Base-by-base conservation (phyloP, 2,329 filamentous ascomycete genomes). In the Paracoccidioides brasiliensis region DNA sequence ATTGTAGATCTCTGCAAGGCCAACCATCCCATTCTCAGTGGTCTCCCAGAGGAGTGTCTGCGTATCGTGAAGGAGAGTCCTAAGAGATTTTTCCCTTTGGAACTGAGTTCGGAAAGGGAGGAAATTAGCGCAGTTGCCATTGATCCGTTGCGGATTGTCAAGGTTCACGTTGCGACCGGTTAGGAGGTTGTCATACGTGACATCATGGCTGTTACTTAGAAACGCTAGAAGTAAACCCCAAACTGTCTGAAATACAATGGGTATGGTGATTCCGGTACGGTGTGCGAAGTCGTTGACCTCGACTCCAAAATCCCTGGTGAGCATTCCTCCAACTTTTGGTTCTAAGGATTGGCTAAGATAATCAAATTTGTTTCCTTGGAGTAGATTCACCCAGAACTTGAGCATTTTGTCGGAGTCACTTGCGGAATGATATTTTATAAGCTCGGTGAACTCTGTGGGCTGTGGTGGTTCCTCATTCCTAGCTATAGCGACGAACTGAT, bases 41-140 rank as follows among this genome's bases (percentile, higher is more conserved):
- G 58, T 58, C 12, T 60, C 48, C 67, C 67, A 69, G 61, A 69
- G 67, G 2, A 55, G 44, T 12, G 55, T 54, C 54, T 66, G 63
- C 5, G 64, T 66, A 12, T 57, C 54, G 4, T 58, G 52, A 2
- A 68, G 59, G 52, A 64, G 60, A 3, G 55, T 54, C 0, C 43
- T 30, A 5, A 66, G 37, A 1, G 52, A 45, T 12, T 45, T 53
- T 7, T 57, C 41, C 6, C 33, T 30, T 10, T 56, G 52, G 33
- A 67, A 52, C 3, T 35, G 32, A 2, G 59, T 58, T n/a, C 66
- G 64, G 51, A 70, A 58, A 1, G 69, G 69, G 8, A 72, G 60
- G 57, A 73, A 72, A 60, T 72, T 71, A 33, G 70, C 70, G 45
- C 64, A 64, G 1, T 64, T 69, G 22, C 71, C 70, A 58, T 69